Evolutionary conservation across 2,329 filamentous ascomycete genomes (phyloP).

Genomic region (Nothophoma quercina): DNA sequence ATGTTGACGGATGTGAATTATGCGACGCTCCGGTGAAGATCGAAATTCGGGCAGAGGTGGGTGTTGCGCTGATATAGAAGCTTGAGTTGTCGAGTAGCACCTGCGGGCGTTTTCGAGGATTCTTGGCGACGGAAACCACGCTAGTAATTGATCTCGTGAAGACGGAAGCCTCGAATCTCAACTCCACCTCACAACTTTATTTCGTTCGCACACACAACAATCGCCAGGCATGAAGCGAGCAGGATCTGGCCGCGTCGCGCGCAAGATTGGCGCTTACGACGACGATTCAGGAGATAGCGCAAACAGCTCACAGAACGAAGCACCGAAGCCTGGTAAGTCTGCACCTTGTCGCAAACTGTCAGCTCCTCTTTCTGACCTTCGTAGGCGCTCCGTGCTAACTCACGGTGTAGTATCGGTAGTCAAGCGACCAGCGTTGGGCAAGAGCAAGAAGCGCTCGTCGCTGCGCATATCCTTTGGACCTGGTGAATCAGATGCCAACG

Average conservation of each 20-base stretch:
- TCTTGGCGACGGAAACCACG: constrained; percentile 22
- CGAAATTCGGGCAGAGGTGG: background rate
- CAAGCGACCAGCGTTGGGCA: constrained; percentile 60
- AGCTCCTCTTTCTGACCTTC: constrained; percentile 38
- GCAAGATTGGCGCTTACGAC: constrained; percentile 78
- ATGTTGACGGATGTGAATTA: constrained; percentile 63
- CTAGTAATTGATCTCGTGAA: constrained; percentile 15
- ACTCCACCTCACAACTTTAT: background rate
- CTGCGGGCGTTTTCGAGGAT: constrained; percentile 27
- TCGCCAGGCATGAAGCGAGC: constrained; percentile 62
- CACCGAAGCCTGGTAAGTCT: constrained; percentile 53
- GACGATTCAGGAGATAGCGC: constrained; percentile 53
- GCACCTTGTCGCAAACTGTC: constrained; percentile 27
- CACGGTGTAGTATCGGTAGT: constrained; percentile 57
- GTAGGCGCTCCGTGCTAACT: constrained; percentile 55
- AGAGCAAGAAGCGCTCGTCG: constrained; percentile 73
- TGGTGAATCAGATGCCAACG: constrained; percentile 60
- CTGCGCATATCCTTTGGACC: constrained; percentile 80
- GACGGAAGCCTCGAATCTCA: constrained; percentile 9
- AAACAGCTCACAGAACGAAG: constrained; percentile 40
- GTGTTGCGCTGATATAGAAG: constrained; percentile 1
- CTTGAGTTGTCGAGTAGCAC: constrained; percentile 1
- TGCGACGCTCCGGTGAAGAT: constrained; percentile 1
- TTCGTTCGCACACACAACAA: background rate
- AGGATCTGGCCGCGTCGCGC: constrained; percentile 70